Conservation (phyloP, 306 rosid species). For the Phaseolus lunatus region DNA sequence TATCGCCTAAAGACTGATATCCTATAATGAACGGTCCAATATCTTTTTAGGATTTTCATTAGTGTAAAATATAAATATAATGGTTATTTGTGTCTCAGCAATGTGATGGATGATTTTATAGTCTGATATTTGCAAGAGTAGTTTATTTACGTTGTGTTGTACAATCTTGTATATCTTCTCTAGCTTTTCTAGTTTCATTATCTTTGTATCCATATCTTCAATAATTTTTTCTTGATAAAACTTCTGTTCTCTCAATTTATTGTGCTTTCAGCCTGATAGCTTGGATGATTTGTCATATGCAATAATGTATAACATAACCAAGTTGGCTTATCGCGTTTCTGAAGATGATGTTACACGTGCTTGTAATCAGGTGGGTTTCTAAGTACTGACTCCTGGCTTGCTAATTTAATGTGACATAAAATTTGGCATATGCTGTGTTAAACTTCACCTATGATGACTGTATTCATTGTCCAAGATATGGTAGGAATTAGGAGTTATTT, state of each 20-base stretch:
- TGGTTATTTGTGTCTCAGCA: not conserved
- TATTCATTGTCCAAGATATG: slow-evolving; percentile 5
- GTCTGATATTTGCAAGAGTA: slow-evolving; percentile 28
- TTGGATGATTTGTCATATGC: slow-evolving; percentile 86
- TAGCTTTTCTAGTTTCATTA: not conserved
- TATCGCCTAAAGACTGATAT: no score
- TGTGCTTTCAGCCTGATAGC: slow-evolving; percentile 66
- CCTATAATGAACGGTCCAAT: no score
- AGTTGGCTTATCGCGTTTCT: slow-evolving; percentile 79
- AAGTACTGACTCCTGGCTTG: not conserved
- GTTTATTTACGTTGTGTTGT: slow-evolving; percentile 24
- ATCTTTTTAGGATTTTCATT: slow-evolving; percentile 1
- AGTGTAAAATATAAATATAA: slow-evolving; percentile 2
- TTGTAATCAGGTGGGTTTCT: slow-evolving; percentile 77
- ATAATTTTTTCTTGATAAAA: not conserved
- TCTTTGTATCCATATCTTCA: not conserved
- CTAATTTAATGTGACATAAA: slow-evolving; percentile 15
- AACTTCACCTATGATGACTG: not conserved
- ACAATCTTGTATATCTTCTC: not conserved
- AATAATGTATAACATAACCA: slow-evolving; percentile 84
- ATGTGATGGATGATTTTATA: not conserved
- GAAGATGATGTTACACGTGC: slow-evolving; percentile 88
- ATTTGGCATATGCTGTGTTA: not conserved
- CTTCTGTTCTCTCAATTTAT: not conserved
- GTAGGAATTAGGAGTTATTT: slow-evolving; percentile 1